Base-by-base conservation (phyloP, 371 early-diverging fungal genomes). In the Mucor saturninus region DNA sequence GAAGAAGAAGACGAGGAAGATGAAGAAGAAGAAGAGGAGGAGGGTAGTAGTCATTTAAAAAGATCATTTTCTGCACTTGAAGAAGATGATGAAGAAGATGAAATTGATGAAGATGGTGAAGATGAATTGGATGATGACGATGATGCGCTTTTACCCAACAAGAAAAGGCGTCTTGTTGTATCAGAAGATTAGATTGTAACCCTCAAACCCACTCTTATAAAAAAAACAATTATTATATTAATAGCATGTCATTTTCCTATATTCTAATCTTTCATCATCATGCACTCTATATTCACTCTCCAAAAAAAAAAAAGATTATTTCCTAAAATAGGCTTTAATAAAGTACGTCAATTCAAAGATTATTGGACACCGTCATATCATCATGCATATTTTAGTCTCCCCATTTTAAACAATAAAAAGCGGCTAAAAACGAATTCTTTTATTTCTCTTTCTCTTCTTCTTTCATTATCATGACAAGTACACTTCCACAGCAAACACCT, bases 71-170 rank as follows among this genome's bases (percentile, higher is more conserved):
- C 48, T 39, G 45, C 37, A 31, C 31, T 21, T 32, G 69, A 56
- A 4, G 61, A 56, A 3, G 64, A 69, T n/a, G 58, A 56, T 4
- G 54, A 55, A 29, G 65, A 59, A 21, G 56, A 56, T n/a, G 50
- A 48, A 8, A 51, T 50, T n/a, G 59, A 59, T 31, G 51, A 59
- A 11, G 46, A 35, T 9, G 58, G 49, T 13, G 62, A 63, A 40
- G 63, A 63, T 14, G 63, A 65, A 54, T 10, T 61, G 8, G 61
- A 53, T 35, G 61, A 61, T 42, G 60, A 60, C 11, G 53, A 53
- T 8, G 64, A 64, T 11, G 13, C 28, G 59, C 58, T 15, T 26
- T 43, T 51, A 32, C 32, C 35, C 43, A 53, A 26, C 49, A 21
- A 21, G 21, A 21, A 54, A 14, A 57, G 35, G 49, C 51, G 43